Evolutionary conservation across 345 rosid species (phyloP).

Genomic region (Citrus hindsii): DNA sequence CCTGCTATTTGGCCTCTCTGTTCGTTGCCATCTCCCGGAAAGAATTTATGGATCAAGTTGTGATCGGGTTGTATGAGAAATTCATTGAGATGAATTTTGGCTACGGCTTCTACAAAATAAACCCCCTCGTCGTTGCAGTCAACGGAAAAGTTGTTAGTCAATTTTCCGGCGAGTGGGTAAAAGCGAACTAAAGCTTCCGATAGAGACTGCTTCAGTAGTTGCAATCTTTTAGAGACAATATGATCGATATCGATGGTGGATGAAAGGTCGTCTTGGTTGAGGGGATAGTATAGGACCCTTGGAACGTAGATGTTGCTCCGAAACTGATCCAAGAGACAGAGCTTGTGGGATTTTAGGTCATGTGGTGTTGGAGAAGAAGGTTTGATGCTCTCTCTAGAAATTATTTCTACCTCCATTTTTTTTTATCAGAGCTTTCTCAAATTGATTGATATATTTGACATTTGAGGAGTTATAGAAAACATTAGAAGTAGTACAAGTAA

Average conservation of each 20-base stretch:
- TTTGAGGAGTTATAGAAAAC: too few species aligned
- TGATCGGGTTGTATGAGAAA: constrained; percentile 7
- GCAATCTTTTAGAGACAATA: background rate
- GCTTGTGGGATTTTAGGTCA: constrained; percentile 17
- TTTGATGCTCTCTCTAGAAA: constrained; percentile 19
- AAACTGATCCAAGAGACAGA: constrained; percentile 26
- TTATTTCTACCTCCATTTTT: constrained; percentile 22
- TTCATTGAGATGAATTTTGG: background rate
- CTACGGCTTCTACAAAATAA: constrained; percentile 16
- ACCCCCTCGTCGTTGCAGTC: constrained; percentile 24
- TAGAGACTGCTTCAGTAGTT: constrained; percentile 4
- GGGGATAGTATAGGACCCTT: constrained; percentile 13
- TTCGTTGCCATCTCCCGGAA: background rate
- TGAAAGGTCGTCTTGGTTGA: background rate
- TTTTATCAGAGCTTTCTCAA: background rate
- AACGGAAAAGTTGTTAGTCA: constrained; percentile 7
- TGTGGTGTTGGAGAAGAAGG: constrained; percentile 27
- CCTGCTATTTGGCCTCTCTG: background rate
- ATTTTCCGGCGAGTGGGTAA: constrained; percentile 21
- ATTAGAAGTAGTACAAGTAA: too few species aligned
- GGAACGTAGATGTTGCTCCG: constrained; percentile 10
- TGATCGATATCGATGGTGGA: background rate
- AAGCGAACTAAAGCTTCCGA: constrained; percentile 18
- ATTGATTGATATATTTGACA: too few species aligned
- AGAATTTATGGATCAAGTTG: background rate